These are phyloP conservation scores for Stephania cephalantha DNA, from an alignment of 164 flowering plant species.

Conservation along the genomic window DNA sequence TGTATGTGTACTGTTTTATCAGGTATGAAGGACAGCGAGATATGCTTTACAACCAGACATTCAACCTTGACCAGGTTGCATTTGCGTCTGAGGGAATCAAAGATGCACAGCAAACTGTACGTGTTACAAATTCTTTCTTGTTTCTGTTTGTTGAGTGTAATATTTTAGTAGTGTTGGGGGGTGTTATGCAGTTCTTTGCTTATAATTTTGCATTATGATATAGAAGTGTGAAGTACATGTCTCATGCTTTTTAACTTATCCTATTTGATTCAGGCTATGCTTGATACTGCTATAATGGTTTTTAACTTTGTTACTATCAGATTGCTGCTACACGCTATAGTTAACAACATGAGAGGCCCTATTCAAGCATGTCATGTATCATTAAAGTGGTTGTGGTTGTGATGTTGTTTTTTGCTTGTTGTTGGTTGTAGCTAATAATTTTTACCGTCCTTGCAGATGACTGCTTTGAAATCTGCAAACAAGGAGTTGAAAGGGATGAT, in stretches of 20 bases:
- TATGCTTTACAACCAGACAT: constrained; percentile 97
- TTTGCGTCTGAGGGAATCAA: constrained; percentile 96
- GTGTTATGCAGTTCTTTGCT: neutral
- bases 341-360: neutral
- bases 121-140: constrained; percentile 16
- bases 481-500: constrained; percentile 87
- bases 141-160: neutral
- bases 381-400: neutral
- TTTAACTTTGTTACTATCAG: neutral
- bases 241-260: neutral
- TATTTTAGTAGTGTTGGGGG: neutral
- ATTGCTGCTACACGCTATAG: neutral
- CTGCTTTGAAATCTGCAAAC: constrained; percentile 77
- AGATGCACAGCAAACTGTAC: constrained; percentile 97
- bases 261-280: neutral
- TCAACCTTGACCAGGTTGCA: constrained; percentile 92
- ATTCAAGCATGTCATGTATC: neutral
- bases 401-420: neutral
- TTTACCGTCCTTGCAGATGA: constrained; percentile 47
- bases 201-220: neutral
- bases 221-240: neutral
- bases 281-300: neutral
- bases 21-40: constrained; percentile 99
- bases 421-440: neutral
- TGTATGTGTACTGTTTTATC: constrained; percentile 9